Percentiles rank a stretch among this genome's conserved stretches.
phyloP scores from a whole-genome alignment of 2,329 filamentous ascomycete genomes.

The Fragosphaeria purpurea region DNA sequence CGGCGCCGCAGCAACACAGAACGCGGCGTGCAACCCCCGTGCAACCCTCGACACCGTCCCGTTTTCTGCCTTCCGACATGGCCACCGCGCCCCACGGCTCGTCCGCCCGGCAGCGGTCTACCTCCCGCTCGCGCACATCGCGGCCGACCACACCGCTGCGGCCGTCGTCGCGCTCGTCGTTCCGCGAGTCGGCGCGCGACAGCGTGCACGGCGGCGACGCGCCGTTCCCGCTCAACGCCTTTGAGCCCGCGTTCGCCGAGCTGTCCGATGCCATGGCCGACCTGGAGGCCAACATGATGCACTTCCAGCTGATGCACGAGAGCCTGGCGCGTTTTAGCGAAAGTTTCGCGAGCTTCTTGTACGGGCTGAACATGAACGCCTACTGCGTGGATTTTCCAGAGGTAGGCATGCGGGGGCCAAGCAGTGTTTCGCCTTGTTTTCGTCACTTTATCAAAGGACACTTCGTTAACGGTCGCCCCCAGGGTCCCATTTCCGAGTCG shows the following conservation, averaged over 20 bases:
- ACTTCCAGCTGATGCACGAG: slow-evolving; percentile 94
- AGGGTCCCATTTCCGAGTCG: slow-evolving; percentile 77
- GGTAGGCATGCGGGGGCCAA: slow-evolving; percentile 36
- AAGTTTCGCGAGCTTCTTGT: slow-evolving; percentile 90
- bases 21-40: too few relatives aligned
- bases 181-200: slow-evolving; percentile 64
- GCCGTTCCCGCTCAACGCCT: slow-evolving; percentile 62
- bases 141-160: slow-evolving; percentile 87
- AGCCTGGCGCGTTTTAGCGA: slow-evolving; percentile 87
- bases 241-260: slow-evolving; percentile 89
- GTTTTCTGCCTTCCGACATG: background rate
- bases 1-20: background rate
- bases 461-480: background rate
- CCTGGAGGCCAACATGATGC: slow-evolving; percentile 94
- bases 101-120: slow-evolving; percentile 32
- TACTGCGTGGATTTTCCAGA: slow-evolving; percentile 98
- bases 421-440: background rate
- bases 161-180: slow-evolving; percentile 78
- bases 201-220: slow-evolving; percentile 41
- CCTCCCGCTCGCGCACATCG: slow-evolving; percentile 54
- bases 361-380: slow-evolving; percentile 97
- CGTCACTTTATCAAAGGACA: too few relatives aligned
- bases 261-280: slow-evolving; percentile 90
- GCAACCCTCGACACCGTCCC: too few relatives aligned
- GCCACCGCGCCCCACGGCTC: slow-evolving; percentile 4